phyloP scores from a whole-genome alignment of 192 early-diverging fungal genomes.

The Funneliformis mosseae region DNA sequence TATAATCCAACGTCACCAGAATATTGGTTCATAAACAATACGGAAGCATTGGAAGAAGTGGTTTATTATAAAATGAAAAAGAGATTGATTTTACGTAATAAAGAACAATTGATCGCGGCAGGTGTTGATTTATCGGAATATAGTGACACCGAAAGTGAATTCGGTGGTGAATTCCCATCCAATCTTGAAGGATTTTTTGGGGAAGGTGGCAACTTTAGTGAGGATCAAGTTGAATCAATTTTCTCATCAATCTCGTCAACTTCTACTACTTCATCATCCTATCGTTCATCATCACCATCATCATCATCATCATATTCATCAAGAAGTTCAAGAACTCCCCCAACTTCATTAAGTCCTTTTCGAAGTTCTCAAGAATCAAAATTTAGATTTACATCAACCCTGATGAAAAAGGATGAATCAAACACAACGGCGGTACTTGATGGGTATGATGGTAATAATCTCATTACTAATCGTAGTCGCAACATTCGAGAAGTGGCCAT shows the following conservation, averaged over 20 bases:
- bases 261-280: too few species aligned
- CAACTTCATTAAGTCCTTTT: too few species aligned
- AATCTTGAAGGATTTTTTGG: not conserved
- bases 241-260: too few species aligned
- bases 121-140: conserved; percentile 8
- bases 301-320: not conserved
- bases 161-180: not conserved
- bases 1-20: conserved; percentile 10
- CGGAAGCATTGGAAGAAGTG: not conserved
- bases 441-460: not conserved
- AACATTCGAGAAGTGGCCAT: not conserved
- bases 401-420: too few species aligned
- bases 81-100: not conserved
- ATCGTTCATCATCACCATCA: not conserved
- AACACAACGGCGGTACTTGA: not conserved
- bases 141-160: conserved; percentile 4
- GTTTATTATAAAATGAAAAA: conserved; percentile 31
- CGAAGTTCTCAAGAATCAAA: too few species aligned
- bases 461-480: not conserved
- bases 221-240: not conserved
- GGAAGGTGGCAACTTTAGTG: not conserved
- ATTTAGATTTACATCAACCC: not conserved
- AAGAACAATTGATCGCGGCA: not conserved
- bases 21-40: conserved; percentile 22
- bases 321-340: not conserved